These are phyloP conservation scores for Aspergillus flavus DNA, from an alignment of 2,329 filamentous ascomycete species.

Conservation along the genomic window DNA sequence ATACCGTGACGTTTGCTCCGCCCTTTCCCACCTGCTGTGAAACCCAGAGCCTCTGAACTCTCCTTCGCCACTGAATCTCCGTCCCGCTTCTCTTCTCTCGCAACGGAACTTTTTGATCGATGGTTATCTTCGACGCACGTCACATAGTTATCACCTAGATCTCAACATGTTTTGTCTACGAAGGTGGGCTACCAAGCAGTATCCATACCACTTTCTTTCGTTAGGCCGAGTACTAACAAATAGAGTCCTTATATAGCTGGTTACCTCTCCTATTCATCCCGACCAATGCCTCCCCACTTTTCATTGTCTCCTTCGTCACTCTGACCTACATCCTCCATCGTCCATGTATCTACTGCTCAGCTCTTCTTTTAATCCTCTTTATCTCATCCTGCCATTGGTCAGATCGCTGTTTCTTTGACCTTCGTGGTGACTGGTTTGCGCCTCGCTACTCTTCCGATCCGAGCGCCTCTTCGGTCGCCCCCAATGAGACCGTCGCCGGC, in stretches of 20 bases:
- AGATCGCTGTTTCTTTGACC: constrained; percentile 90
- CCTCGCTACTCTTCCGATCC: constrained; percentile 57
- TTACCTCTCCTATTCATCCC: constrained; percentile 86
- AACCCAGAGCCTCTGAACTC: background rate
- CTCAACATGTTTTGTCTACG: constrained; percentile 66
- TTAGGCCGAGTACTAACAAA: background rate
- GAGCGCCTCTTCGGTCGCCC: constrained; percentile 26
- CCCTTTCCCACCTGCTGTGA: constrained; percentile 1
- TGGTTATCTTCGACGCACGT: background rate
- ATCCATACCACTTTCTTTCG: background rate
- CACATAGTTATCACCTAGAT: background rate
- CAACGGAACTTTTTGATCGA: background rate
- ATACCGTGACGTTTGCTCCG: background rate
- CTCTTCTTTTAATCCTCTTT: constrained; percentile 93
- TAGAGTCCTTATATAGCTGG: constrained; percentile 60
- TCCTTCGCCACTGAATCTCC: background rate
- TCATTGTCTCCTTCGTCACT: constrained; percentile 85
- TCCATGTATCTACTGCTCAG: constrained; percentile 96
- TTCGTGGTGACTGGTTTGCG: constrained; percentile 89
- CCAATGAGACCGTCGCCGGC: constrained; percentile 36
- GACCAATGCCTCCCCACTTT: constrained; percentile 80
- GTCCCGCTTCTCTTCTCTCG: background rate
- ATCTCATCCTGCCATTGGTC: constrained; percentile 89
- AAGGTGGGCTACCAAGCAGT: constrained; percentile 50
- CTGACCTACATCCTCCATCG: constrained; percentile 96